Evolutionary conservation across 129 eudicot species (phyloP).

Genomic region (Smallanthus sonchifolius): DNA sequence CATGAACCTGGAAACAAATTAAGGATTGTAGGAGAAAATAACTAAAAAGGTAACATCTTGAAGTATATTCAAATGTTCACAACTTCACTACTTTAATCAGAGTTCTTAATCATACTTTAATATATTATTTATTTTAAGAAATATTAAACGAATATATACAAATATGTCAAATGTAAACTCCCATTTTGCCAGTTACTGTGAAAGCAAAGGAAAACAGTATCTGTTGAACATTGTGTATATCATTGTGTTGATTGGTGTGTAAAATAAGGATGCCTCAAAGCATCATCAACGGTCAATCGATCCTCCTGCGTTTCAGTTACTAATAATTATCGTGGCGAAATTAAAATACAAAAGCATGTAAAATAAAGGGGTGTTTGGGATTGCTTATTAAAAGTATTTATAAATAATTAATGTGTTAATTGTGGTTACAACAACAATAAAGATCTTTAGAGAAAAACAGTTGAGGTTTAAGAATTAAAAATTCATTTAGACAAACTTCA

Average conservation of each 20-base stretch:
- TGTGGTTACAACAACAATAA: not conserved
- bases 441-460: not conserved
- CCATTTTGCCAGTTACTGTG: not conserved
- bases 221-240: constrained; percentile 14
- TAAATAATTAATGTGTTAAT: not conserved
- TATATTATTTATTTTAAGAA: not conserved
- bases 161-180: not conserved
- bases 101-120: not conserved
- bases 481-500: not conserved
- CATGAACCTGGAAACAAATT: constrained; percentile 13
- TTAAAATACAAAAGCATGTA: not conserved
- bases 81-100: not conserved
- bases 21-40: not conserved
- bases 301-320: constrained; percentile 59
- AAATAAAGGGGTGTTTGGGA: not conserved
- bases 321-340: not conserved
- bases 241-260: constrained; percentile 25
- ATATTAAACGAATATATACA: not conserved
- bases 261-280: constrained; percentile 87
- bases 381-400: not conserved
- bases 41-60: not conserved
- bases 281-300: constrained; percentile 80
- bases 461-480: not conserved
- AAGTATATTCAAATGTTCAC: not conserved
- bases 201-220: constrained; percentile 4